Conservation (phyloP, 2,329 filamentous ascomycete species). For the Aspergillus vadensis region DNA sequence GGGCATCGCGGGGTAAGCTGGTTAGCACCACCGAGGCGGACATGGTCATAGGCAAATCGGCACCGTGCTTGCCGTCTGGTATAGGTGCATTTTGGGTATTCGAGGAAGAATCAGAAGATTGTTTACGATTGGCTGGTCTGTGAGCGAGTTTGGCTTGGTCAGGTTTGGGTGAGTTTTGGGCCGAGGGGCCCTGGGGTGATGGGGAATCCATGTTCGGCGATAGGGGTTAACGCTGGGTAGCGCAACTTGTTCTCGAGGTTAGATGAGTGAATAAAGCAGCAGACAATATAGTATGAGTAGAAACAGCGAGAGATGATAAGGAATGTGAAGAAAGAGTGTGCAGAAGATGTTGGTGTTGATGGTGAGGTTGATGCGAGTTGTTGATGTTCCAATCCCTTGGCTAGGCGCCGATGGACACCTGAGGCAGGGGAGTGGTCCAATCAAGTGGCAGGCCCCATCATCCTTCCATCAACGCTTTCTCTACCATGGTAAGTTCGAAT, state of each 20-base stretch:
- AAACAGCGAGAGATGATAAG: too few relatives aligned
- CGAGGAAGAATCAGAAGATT: conserved; percentile 25
- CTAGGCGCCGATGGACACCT: not conserved
- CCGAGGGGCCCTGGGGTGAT: conserved; percentile 27
- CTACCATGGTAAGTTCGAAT: not conserved
- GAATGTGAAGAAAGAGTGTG: not conserved
- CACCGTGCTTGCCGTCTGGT: conserved; percentile 51
- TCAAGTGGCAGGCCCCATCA: not conserved
- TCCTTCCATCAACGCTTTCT: not conserved
- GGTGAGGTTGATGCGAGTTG: not conserved
- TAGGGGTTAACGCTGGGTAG: too few relatives aligned
- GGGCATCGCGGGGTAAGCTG: conserved; percentile 64
- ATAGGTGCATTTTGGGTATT: conserved; percentile 38
- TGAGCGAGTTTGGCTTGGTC: conserved; percentile 25
- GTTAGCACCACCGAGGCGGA: conserved; percentile 63
- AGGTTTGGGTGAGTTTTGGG: conserved; percentile 26
- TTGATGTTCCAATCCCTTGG: not conserved
- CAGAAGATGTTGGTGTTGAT: not conserved
- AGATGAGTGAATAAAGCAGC: not conserved
- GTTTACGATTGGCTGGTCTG: conserved; percentile 27
- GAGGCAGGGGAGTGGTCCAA: not conserved
- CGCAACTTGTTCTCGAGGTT: not conserved
- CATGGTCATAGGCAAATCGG: conserved; percentile 63
- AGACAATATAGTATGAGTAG: too few relatives aligned
- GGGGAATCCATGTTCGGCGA: conserved; percentile 30